Base-by-base conservation (phyloP, 1,139 yeast genomes). In the Nakaseomyces nivariensis region DNA sequence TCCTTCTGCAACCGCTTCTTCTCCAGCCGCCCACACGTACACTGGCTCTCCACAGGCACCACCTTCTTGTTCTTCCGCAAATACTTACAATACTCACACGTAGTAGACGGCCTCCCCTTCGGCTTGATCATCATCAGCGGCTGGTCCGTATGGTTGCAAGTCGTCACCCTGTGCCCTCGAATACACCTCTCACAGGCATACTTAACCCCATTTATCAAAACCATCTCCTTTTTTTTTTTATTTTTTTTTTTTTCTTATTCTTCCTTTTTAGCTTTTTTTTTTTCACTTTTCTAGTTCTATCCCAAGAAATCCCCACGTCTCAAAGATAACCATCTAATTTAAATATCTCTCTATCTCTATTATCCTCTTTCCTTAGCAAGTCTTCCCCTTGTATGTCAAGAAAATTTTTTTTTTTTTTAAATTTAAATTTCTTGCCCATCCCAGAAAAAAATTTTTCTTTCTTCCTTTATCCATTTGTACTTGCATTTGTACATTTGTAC, bases 141-240 rank as follows among this genome's bases (percentile, higher is more conserved):
- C 63, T 85, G 88, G 59, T 92, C 96, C 1, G 92, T 82, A 66
- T 92, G 98, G 48, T 84, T 82, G 68, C 98, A 92, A 5, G 95
- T 81, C 2, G 97, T 85, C 40, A 90, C 97, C 51, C 97, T 74
- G 64, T 92, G 97, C 48, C 98, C 98, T 56, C 98, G 76, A 50
- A 92, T 89, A 68, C 98, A 92, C 57, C 97, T 74, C 67, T 86
- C 96, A 67, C 98, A 90, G 52, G 98, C 97, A 69, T 89, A 90
- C 66, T 92, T 90, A 57, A 86, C 83, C 38, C 97, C 97, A 63
- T 89, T 87, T 50, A 90, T 81, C 51, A 85, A 74, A 50, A 90
- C 96, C 97, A 89, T 89, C 22, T 33, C 11, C 7, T 22, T 13
- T 13, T 37, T 13, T 13, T 37, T 17, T 37, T 17, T 37, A n/a